Percentiles rank a stretch among this genome's conserved stretches.
Conservation (phyloP, 257 asterid genomes). For the Capsicum rhomboideum region DNA sequence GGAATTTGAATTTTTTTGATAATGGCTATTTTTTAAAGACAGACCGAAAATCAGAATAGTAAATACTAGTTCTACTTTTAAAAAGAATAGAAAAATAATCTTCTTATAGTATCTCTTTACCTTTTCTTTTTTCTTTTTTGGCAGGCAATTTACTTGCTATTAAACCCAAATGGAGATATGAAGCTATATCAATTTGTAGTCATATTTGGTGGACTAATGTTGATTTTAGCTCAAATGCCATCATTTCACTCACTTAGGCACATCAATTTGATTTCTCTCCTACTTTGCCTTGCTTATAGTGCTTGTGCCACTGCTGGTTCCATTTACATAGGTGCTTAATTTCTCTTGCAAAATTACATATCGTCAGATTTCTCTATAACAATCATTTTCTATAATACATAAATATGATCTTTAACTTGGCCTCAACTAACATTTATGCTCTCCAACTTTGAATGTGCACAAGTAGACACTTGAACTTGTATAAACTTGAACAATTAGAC, state of each 20-base stretch:
- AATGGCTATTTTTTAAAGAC: neutral
- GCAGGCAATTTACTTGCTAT: conserved; percentile 62
- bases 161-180: conserved; percentile 56
- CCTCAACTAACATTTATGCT: no score
- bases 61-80: neutral
- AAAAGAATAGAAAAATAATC: neutral
- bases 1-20: neutral
- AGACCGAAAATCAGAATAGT: neutral
- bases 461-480: no score
- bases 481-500: no score
- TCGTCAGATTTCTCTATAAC: neutral
- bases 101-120: neutral
- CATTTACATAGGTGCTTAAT: conserved; percentile 54
- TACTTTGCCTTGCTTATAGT: conserved; percentile 65
- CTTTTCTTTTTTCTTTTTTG: neutral
- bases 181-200: conserved; percentile 53
- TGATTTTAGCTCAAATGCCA: conserved; percentile 85
- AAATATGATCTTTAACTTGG: no score
- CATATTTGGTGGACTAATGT: conserved; percentile 72
- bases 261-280: conserved; percentile 68
- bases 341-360: neutral
- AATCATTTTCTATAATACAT: neutral
- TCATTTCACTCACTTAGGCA: conserved; percentile 91
- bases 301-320: conserved; percentile 84
- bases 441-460: no score